Percentiles rank a stretch among this genome's conserved stretches.
These are phyloP conservation scores for Corynascus novoguineensis DNA, from an alignment of 495 filamentous ascomycete genomes.

Conservation along the genomic window DNA sequence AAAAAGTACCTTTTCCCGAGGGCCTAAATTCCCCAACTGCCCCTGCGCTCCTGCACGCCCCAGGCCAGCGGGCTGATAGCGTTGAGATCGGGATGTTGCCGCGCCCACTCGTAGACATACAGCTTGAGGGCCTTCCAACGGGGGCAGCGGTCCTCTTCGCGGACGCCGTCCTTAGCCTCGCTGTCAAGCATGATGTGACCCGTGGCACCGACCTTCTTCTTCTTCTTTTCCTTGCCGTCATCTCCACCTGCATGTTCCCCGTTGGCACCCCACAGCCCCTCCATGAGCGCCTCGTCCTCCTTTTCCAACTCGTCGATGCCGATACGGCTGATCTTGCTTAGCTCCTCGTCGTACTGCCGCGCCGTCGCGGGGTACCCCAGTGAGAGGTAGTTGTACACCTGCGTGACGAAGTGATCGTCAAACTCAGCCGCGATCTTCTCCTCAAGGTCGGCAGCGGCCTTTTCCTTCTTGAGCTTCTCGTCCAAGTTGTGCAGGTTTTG, in stretches of 20 bases:
- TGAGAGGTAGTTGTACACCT: constrained; percentile 93
- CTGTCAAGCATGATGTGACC: constrained; percentile 35
- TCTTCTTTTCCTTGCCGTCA: constrained; percentile 5
- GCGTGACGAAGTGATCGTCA: constrained; percentile 78
- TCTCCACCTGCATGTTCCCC: constrained; percentile 18
- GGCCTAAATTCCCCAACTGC: constrained; percentile 72
- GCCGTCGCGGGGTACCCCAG: constrained; percentile 84
- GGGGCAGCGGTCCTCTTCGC: constrained; percentile 43
- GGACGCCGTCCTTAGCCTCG: constrained; percentile 33
- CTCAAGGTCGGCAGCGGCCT: constrained; percentile 44
- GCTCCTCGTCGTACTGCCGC: constrained; percentile 72
- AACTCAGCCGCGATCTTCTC: constrained; percentile 61
- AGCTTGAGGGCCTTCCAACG: constrained; percentile 75
- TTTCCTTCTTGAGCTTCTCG: constrained; percentile 44
- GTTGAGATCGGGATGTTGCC: constrained; percentile 63
- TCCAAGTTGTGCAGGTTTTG: constrained; percentile 43
- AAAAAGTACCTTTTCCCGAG: not conserved
- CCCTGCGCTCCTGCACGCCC: constrained; percentile 67
- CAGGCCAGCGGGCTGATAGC: constrained; percentile 55
- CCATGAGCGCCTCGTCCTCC: constrained; percentile 62
- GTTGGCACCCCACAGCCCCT: constrained; percentile 51
- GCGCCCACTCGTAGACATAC: constrained; percentile 82
- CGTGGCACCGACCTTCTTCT: constrained; percentile 17
- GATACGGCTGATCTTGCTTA: constrained; percentile 70
- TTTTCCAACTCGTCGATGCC: constrained; percentile 57